Conservation (phyloP, 768 basidiomycete genomes). For the Mrakia hoshinonis region DNA sequence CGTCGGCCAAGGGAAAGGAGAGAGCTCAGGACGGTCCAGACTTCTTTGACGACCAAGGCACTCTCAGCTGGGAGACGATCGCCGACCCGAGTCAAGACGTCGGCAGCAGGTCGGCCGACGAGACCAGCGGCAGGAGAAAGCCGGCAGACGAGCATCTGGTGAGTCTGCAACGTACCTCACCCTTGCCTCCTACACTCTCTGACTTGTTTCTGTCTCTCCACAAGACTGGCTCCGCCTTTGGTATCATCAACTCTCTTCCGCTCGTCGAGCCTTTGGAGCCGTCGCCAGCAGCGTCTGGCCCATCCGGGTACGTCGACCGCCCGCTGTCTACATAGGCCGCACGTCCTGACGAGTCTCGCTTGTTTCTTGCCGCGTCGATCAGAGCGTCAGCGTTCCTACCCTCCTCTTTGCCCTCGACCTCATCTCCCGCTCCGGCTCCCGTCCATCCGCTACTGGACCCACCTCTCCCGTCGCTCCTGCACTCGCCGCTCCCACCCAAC, state of each 20-base stretch:
- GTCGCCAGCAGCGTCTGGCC: neutral
- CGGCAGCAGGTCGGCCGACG: neutral
- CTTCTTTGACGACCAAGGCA: neutral
- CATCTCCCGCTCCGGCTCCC: neutral
- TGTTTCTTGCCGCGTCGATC: neutral
- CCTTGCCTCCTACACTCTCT: neutral
- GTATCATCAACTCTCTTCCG: constrained; percentile 10
- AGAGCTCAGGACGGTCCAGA: neutral
- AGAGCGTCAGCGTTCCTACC: neutral
- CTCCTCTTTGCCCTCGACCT: neutral
- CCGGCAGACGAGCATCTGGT: neutral
- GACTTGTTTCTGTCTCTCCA: neutral
- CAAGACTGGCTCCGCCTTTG: constrained; percentile 6
- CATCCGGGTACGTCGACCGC: neutral
- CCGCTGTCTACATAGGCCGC: neutral
- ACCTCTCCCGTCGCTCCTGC: neutral
- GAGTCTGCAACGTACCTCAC: neutral
- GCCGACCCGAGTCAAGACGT: neutral
- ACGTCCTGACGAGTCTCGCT: neutral
- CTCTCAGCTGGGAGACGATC: constrained; percentile 11
- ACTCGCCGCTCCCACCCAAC: neutral
- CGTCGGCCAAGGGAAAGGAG: neutral
- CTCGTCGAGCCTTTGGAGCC: constrained; percentile 1
- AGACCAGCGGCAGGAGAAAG: neutral
- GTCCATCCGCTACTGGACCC: neutral